phyloP scores from a whole-genome alignment of 345 rosid species.

The Citrus inodora region DNA sequence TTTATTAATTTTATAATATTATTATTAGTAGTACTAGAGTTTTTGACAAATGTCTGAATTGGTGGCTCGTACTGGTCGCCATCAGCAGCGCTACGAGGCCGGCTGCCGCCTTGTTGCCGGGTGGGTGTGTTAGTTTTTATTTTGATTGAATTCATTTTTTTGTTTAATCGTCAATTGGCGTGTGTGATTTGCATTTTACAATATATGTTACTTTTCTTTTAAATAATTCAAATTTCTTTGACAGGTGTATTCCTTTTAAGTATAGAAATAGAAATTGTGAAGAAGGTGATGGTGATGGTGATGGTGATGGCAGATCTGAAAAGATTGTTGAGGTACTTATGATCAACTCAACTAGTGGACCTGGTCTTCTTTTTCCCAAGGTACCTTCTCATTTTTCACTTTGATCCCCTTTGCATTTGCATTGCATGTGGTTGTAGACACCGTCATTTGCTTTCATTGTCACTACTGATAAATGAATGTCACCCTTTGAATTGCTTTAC shows the following conservation, averaged over 20 bases:
- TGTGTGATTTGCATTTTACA: neutral
- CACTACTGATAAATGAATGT: too few relatives aligned
- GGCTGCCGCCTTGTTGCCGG: slow-evolving; percentile 97
- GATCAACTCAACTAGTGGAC: slow-evolving; percentile 49
- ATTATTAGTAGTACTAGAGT: neutral
- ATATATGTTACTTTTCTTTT: too few relatives aligned
- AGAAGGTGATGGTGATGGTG: neutral
- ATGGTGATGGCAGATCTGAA: slow-evolving; percentile 18
- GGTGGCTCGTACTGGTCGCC: slow-evolving; percentile 99
- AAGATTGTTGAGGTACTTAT: slow-evolving; percentile 39
- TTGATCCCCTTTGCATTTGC: neutral
- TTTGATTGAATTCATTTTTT: neutral
- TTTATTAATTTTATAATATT: too few relatives aligned
- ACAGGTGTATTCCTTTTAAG: slow-evolving; percentile 52
- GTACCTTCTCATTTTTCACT: slow-evolving; percentile 12
- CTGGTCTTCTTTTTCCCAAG: slow-evolving; percentile 57
- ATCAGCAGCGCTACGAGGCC: slow-evolving; percentile 87
- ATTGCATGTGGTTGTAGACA: neutral
- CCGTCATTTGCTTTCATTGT: too few relatives aligned
- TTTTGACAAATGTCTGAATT: slow-evolving; percentile 63
- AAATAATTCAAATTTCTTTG: neutral
- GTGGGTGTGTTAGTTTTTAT: slow-evolving; percentile 51
- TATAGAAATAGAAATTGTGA: slow-evolving; percentile 16
- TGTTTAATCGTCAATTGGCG: neutral
- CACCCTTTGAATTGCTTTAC: too few relatives aligned